Percentiles rank a stretch among this genome's conserved stretches.
Evolutionary conservation across 176 grass and related monocot species (phyloP).

Genomic region (Paspalum vaginatum): DNA sequence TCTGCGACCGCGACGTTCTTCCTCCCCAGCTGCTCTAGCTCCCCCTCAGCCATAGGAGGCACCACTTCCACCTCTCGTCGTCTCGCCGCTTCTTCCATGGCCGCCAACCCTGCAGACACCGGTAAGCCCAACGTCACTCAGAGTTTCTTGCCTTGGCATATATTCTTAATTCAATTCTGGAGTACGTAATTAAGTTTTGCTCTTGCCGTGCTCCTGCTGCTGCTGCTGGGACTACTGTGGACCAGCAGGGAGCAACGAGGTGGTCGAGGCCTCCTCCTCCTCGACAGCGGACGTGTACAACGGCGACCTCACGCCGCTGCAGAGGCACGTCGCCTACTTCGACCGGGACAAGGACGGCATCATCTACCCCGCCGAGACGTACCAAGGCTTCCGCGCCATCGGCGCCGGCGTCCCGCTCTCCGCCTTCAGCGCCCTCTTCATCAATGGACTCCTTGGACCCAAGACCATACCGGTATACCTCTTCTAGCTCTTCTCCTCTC

Average conservation of each 20-base stretch:
- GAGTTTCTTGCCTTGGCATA: too few species aligned
- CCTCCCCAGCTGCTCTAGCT: background rate
- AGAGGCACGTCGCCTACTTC: conserved; percentile 79
- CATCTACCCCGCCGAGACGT: conserved; percentile 68
- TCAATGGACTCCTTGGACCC: conserved; percentile 59
- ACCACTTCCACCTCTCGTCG: background rate
- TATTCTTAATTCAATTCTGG: too few species aligned
- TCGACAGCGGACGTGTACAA: conserved; percentile 39
- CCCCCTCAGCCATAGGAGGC: background rate
- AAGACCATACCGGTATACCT: conserved; percentile 50
- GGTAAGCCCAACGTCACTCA: too few species aligned
- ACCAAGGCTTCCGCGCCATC: conserved; percentile 68
- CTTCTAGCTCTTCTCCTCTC: background rate
- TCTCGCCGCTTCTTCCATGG: conserved; percentile 8
- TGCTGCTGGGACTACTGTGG: background rate
- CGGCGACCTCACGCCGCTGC: conserved; percentile 61
- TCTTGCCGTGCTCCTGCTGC: background rate
- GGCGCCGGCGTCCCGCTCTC: conserved; percentile 56
- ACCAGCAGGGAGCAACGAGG: background rate
- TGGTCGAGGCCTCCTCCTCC: too few species aligned
- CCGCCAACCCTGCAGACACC: conserved; percentile 15
- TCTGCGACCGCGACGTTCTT: background rate
- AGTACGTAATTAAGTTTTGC: too few species aligned
- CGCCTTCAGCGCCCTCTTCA: conserved; percentile 46
- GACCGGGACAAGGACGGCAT: conserved; percentile 72